A percentile compares a stretch with the other conserved stretches of the same genome.
These are phyloP conservation scores for Lactifluus volemus DNA, from an alignment of 768 basidiomycete species.

Conservation along the genomic window DNA sequence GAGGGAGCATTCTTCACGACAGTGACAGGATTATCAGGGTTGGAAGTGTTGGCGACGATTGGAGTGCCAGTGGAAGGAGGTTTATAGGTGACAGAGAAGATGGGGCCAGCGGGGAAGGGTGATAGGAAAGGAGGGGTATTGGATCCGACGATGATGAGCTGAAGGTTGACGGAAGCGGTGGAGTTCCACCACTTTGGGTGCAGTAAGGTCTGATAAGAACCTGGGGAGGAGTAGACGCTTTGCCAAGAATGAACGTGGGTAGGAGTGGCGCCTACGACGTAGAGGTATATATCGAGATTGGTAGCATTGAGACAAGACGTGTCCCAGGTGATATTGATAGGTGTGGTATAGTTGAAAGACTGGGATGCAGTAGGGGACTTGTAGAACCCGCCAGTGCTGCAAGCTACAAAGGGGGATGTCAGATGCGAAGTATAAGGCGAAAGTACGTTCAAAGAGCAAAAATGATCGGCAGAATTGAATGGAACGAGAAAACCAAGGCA, in stretches of 20 bases:
- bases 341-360: conserved; percentile 36
- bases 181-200: conserved; percentile 68
- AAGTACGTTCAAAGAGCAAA: background rate
- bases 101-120: conserved; percentile 53
- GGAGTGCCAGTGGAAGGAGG: conserved; percentile 36
- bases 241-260: conserved; percentile 52
- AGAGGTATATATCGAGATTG: conserved; percentile 61
- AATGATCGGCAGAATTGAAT: background rate
- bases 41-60: conserved; percentile 34
- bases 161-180: conserved; percentile 39
- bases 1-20: conserved; percentile 29
- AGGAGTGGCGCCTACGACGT: conserved; percentile 36
- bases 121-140: conserved; percentile 43
- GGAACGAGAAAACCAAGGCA: background rate
- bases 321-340: conserved; percentile 59
- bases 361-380: conserved; percentile 41
- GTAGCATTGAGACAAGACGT: conserved; percentile 42
- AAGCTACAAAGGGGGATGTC: conserved; percentile 29
- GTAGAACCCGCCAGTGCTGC: conserved; percentile 55
- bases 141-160: conserved; percentile 48
- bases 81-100: conserved; percentile 58
- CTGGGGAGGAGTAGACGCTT: conserved; percentile 39
- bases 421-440: background rate
- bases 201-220: conserved; percentile 41
- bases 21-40: conserved; percentile 34